Percentiles rank a stretch among this genome's conserved stretches.
Conservation (phyloP, 129 eudicot species). For the carrot (Daucus carota) region DH1_v3.0 NC_030382.2:52175501-52176000, state of each 20-base stretch:
- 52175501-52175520: background rate
- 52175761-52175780: conserved; percentile 5
- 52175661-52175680: conserved; percentile 41
- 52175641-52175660: conserved; percentile 52
- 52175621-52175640: conserved; percentile 39
- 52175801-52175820: background rate
- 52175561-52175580: background rate
- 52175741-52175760: conserved; percentile 19
- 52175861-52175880: conserved; percentile 22
- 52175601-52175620: conserved; percentile 6
- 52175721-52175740: conserved; percentile 5
- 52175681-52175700: conserved; percentile 34
- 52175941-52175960: conserved; percentile 65
- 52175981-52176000: conserved; percentile 64
- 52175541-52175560: conserved; percentile 1
- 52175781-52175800: background rate
- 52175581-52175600: background rate
- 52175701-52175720: background rate
- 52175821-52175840: background rate
- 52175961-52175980: conserved; percentile 75
- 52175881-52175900: conserved; percentile 44
- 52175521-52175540: background rate
- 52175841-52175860: background rate
- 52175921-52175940: conserved; percentile 82
- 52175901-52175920: conserved; percentile 47